phyloP scores from a whole-genome alignment of 805 yeast genomes.

The Hanseniaspora jakobsenii region DNA sequence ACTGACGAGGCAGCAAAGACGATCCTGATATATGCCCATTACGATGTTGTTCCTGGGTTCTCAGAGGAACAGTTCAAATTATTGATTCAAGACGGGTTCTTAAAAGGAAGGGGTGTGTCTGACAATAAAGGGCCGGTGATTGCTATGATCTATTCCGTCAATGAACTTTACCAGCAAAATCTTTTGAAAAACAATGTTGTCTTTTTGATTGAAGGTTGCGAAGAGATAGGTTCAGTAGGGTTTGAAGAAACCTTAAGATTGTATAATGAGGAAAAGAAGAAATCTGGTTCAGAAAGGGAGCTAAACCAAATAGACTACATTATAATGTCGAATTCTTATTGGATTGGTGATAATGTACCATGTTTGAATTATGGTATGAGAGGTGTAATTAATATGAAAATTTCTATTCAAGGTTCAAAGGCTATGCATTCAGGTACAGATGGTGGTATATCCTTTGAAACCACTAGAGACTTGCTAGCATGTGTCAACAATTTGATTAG shows the following conservation, averaged over 20 bases:
- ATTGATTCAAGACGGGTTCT: conserved; percentile 67
- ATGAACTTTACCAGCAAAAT: conserved; percentile 44
- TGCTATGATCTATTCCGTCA: conserved; percentile 79
- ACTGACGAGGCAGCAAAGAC: too few species aligned
- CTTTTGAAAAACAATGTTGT: conserved; percentile 59
- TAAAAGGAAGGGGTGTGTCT: conserved; percentile 84
- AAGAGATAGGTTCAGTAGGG: conserved; percentile 85
- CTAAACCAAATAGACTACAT: conserved; percentile 84
- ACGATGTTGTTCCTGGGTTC: conserved; percentile 80
- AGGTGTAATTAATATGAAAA: conserved; percentile 75
- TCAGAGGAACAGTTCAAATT: conserved; percentile 63
- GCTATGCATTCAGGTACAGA: conserved; percentile 95
- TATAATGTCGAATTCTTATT: conserved; percentile 76
- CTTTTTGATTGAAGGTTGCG: conserved; percentile 87
- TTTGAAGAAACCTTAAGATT: conserved; percentile 54
- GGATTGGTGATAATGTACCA: conserved; percentile 83
- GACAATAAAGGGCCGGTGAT: conserved; percentile 91
- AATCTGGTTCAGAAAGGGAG: too few species aligned
- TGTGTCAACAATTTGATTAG: conserved; percentile 39
- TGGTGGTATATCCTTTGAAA: conserved; percentile 84
- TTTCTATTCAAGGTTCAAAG: conserved; percentile 64
- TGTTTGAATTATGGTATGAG: conserved; percentile 89
- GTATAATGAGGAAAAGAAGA: conserved; percentile 47
- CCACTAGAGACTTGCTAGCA: conserved; percentile 68
- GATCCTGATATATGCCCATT: conserved; percentile 86